phyloP scores from a whole-genome alignment of 768 basidiomycete species.

The Neoboletus subvelutipes region DNA sequence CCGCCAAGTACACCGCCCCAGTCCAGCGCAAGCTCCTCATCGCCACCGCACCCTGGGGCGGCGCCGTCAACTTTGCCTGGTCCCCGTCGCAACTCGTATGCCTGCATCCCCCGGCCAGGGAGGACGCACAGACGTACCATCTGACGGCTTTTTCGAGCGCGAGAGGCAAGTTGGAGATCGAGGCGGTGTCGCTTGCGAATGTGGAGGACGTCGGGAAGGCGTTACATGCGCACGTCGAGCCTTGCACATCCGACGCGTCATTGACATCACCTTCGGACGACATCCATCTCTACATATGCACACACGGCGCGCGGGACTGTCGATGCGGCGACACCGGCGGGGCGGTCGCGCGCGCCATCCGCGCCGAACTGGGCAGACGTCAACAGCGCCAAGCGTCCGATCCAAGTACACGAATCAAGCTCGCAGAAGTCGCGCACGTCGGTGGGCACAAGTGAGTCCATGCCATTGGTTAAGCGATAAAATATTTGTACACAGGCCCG shows the following conservation, averaged over 20 bases:
- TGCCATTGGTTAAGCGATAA: not conserved
- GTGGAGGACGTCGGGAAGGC: conserved; percentile 44
- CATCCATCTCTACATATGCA: conserved; percentile 66
- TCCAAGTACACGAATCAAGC: conserved; percentile 36
- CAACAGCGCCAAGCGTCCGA: conserved; percentile 27
- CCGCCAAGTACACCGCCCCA: conserved; percentile 45
- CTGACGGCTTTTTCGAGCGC: conserved; percentile 53
- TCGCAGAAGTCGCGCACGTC: conserved; percentile 74
- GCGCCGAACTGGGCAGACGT: conserved; percentile 48
- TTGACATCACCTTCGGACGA: conserved; percentile 17
- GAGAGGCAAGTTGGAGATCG: conserved; percentile 50
- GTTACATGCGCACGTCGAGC: conserved; percentile 35
- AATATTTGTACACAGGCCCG: not conserved
- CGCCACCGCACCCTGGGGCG: conserved; percentile 46
- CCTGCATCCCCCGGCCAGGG: conserved; percentile 6
- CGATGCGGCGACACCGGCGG: conserved; percentile 70
- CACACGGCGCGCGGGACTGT: conserved; percentile 77
- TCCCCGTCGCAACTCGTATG: conserved; percentile 29
- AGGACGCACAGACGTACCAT: conserved; percentile 25
- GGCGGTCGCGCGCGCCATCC: conserved; percentile 52
- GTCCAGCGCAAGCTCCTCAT: conserved; percentile 52
- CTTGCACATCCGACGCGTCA: conserved; percentile 19
- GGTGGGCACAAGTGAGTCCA: conserved; percentile 76
- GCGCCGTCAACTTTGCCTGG: conserved; percentile 63
- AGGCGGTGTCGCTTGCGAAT: conserved; percentile 47